Conservation (phyloP, 352 stramenopile species). For the Achlya hypogyna region DNA sequence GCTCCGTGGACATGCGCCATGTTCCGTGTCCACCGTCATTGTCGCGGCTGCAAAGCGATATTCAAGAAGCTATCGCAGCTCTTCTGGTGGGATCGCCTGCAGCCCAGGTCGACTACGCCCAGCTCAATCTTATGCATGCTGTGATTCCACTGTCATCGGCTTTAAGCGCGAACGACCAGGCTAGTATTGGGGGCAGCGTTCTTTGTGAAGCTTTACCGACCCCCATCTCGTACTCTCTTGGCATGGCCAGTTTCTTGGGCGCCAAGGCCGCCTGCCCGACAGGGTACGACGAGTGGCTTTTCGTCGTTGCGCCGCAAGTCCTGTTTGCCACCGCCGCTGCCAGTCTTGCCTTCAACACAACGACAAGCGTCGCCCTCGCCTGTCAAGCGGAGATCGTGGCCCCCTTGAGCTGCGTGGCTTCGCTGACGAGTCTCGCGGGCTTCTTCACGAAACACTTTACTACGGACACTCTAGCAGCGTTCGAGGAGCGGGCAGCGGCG, state of each 20-base stretch:
- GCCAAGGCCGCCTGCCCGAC: neutral
- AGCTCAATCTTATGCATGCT: neutral
- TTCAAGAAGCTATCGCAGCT: too few species aligned
- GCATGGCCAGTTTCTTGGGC: neutral
- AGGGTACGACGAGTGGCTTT: neutral
- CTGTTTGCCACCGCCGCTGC: neutral
- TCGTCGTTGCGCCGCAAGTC: neutral
- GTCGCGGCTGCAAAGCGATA: neutral
- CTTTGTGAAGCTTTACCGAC: too few species aligned
- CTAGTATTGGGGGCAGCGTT: too few species aligned
- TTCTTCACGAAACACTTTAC: neutral
- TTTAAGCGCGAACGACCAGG: too few species aligned
- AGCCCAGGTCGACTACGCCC: neutral
- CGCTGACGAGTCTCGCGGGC: neutral
- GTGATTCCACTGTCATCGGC: neutral
- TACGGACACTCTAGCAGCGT: neutral
- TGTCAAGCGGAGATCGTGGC: neutral
- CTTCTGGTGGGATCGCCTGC: too few species aligned
- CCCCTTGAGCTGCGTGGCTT: neutral
- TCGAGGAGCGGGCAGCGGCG: neutral
- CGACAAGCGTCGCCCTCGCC: neutral
- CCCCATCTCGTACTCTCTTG: too few species aligned
- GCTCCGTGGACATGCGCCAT: neutral
- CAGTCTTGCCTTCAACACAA: neutral
- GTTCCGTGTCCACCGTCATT: neutral